Evolutionary conservation across 2,329 filamentous ascomycete species (phyloP), one percentile per base, ranked within the genome.

Genomic region (Alternaria gaisen): DNA sequence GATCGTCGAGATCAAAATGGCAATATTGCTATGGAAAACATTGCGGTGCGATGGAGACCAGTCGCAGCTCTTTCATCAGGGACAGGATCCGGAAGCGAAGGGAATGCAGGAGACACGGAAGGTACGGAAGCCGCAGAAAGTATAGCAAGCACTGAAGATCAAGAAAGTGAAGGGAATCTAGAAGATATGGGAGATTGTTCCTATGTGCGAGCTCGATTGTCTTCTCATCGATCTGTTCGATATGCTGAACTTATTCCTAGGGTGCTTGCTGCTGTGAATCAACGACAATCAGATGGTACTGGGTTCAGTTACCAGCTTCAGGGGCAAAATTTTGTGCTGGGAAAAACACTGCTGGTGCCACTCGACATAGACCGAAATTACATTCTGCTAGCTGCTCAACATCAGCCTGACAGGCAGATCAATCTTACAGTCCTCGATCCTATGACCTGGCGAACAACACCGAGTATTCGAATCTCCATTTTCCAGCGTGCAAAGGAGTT

Each of bases 381-480:
- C 20, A 12, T 58, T 7, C n/a, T 63, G 22, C 30, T 65, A 30
- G 30, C 56, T 28, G 43, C 12, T 11, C 41, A 48, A 34, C 12
- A 50, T 9, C 43, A 56, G 6, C 10, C 40, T 5, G 43, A 44
- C 46, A 16, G 18, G 10, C 57, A 50, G 16, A 56, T 64, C 30
- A 62, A 26, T 14, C 32, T 65, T 22, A 12, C 41, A 42, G 50
- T 64, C 22, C 9, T 69, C 16, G 57, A 65, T 36, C 57, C 64
- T 5, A 53, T 56, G 44, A 42, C 55, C 1, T 64, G 61, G 63
- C 42, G 47, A 12, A 42, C 57, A n/a, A 54, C 40, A 2, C 3
- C 5, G 11, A 12, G 22, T 9, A 32, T 24, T 22, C 61, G 65
- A 1, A n/a, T 43, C 8, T n/a, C 28, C 4, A 41, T 60, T 3